A percentile compares a stretch with the other conserved stretches of the same genome.
Conservation (phyloP, 306 rosid genomes). For the Glycine tomentella region DNA sequence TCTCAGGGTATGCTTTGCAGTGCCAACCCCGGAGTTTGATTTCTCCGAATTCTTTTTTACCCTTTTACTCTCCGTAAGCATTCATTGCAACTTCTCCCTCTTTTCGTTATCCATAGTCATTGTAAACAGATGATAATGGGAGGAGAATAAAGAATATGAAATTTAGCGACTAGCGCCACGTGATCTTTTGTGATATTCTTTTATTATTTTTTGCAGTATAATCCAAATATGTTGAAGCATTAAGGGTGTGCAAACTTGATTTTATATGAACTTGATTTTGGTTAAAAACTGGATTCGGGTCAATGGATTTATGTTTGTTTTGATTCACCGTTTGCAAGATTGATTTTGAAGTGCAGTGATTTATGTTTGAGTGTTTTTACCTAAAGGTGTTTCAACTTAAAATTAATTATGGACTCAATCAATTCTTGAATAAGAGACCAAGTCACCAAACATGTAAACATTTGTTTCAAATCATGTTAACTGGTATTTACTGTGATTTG, state of each 20-base stretch:
- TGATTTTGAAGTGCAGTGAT: not conserved
- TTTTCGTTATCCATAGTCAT: not conserved
- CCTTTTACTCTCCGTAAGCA: conserved; percentile 74
- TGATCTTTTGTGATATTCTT: not conserved
- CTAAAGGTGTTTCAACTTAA: not conserved
- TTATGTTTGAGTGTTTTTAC: not conserved
- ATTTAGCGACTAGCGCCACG: not conserved
- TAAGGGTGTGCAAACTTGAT: not conserved
- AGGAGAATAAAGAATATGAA: not conserved
- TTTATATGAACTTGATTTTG: not conserved
- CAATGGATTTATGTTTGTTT: not conserved
- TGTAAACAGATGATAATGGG: conserved; percentile 3
- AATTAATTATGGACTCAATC: not conserved
- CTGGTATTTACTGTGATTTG: no score
- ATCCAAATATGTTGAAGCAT: not conserved
- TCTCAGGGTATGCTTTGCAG: conserved; percentile 99
- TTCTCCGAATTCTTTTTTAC: conserved; percentile 60
- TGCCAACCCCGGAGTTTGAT: conserved; percentile 99
- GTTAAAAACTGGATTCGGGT: not conserved
- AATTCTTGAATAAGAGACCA: not conserved
- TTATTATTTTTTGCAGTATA: not conserved
- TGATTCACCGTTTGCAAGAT: not conserved
- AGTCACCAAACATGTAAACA: not conserved
- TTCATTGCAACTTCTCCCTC: conserved; percentile 61
- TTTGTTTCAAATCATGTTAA: not conserved